Percentiles rank a stretch among this genome's conserved stretches.
phyloP scores from a whole-genome alignment of 768 basidiomycete species.

The Lactifluus piperatus region DNA sequence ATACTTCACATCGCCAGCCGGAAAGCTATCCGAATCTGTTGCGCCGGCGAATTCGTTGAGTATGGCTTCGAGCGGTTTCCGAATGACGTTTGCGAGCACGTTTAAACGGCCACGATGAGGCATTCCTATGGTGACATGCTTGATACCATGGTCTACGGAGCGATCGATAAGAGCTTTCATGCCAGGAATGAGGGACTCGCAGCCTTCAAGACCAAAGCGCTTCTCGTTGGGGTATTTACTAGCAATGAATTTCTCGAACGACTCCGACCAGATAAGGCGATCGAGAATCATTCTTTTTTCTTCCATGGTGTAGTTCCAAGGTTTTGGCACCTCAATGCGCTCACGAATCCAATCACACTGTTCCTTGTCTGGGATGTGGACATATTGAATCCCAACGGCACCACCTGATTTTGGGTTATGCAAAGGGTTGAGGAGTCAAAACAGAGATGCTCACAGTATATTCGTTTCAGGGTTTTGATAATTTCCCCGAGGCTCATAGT shows the following conservation, averaged over 20 bases:
- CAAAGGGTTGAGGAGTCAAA: not conserved
- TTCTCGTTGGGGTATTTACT: slow-evolving; percentile 99
- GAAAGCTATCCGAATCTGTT: slow-evolving; percentile 58
- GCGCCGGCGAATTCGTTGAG: slow-evolving; percentile 90
- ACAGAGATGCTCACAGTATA: slow-evolving; percentile 68
- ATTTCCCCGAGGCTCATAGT: slow-evolving; percentile 89
- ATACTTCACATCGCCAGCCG: slow-evolving; percentile 98
- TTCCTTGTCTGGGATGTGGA: slow-evolving; percentile 96
- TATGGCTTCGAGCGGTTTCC: slow-evolving; percentile 97
- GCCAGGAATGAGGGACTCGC: slow-evolving; percentile 93
- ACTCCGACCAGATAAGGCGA: slow-evolving; percentile 99
- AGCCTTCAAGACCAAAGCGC: slow-evolving; percentile 97
- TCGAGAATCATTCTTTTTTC: slow-evolving; percentile 99
- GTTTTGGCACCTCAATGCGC: slow-evolving; percentile 89
- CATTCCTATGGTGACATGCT: slow-evolving; percentile 97
- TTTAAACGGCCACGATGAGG: slow-evolving; percentile 98
- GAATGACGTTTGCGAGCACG: slow-evolving; percentile 95
- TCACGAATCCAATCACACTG: slow-evolving; percentile 99
- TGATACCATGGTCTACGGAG: slow-evolving; percentile 93
- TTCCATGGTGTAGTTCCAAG: slow-evolving; percentile 96
- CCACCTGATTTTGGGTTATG: slow-evolving; percentile 46
- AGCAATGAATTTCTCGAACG: slow-evolving; percentile 97
- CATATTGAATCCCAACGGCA: slow-evolving; percentile 82
- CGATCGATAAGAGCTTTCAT: slow-evolving; percentile 99
- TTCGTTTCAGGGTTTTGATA: slow-evolving; percentile 80